Conservation (phyloP, 345 rosid genomes). For the Lenwebbia sp. region DNA sequence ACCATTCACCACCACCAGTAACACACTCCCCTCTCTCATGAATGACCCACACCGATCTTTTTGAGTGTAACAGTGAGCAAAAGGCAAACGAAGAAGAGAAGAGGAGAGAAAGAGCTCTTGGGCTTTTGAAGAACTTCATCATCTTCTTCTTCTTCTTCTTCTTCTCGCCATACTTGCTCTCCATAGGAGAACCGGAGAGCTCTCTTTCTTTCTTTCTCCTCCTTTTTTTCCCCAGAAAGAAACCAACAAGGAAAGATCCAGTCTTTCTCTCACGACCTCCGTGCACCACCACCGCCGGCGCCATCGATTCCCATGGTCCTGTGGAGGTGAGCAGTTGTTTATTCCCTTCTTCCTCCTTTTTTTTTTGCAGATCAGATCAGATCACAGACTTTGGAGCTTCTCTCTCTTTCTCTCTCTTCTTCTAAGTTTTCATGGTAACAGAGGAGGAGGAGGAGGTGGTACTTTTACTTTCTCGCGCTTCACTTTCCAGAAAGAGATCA, state of each 20-base stretch:
- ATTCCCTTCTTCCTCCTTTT: neutral
- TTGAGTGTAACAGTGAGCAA: slow-evolving; percentile 15
- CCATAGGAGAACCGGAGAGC: too few species aligned
- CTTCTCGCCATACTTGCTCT: too few species aligned
- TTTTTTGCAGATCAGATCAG: neutral
- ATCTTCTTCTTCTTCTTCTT: too few species aligned
- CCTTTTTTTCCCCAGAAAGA: too few species aligned
- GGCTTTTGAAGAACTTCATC: too few species aligned
- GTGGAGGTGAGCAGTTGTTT: neutral
- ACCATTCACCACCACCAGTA: neutral
- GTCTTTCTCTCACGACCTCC: neutral
- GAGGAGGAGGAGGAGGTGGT: too few species aligned
- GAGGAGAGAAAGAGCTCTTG: neutral
- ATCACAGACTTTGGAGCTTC: neutral
- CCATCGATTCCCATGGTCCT: neutral
- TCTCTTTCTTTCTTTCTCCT: too few species aligned
- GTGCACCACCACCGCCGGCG: neutral
- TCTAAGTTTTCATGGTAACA: neutral
- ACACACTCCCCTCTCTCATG: neutral
- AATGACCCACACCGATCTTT: slow-evolving; percentile 1
- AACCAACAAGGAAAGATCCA: neutral
- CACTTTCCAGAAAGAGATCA: too few species aligned
- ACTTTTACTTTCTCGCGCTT: too few species aligned
- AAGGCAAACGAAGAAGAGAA: neutral
- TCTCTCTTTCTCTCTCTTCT: neutral